Percentiles rank a stretch among this genome's conserved stretches.
Evolutionary conservation across 441 rosid species (phyloP).

Genomic region (Raphanus hybrid): DNA sequence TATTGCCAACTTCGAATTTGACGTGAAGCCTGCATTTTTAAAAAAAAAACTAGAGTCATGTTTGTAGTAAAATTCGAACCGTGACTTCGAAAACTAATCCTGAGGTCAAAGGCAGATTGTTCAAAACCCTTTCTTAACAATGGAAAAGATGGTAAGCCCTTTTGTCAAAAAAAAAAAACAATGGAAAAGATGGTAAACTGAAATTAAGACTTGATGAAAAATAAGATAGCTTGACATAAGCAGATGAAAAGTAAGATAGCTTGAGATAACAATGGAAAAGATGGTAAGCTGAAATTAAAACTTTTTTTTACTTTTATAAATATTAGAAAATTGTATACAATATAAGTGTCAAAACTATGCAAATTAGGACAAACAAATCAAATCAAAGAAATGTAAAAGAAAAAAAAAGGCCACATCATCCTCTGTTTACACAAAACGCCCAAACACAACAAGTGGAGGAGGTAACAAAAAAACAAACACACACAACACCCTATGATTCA

Average conservation of each 20-base stretch:
- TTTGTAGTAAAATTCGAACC: constrained; percentile 1
- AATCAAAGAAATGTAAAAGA: constrained; percentile 26
- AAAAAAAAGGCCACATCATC: constrained; percentile 63
- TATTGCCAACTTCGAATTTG: background rate
- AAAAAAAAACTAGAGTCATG: background rate
- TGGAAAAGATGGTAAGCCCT: no score
- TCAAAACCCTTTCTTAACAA: background rate
- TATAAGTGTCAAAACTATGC: constrained; percentile 20
- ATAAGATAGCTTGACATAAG: no score
- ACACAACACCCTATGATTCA: constrained; percentile 36
- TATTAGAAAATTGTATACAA: constrained; percentile 16
- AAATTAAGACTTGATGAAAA: no score
- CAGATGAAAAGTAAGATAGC: background rate
- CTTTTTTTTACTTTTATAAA: background rate
- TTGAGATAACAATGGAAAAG: background rate
- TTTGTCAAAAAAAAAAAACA: no score
- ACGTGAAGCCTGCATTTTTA: background rate
- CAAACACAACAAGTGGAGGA: constrained; percentile 49
- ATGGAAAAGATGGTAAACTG: background rate
- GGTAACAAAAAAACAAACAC: constrained; percentile 39
- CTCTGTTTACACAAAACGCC: constrained; percentile 58
- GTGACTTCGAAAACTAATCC: background rate
- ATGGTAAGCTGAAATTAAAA: background rate
- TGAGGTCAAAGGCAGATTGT: background rate
- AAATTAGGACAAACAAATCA: constrained; percentile 6